Evolutionary conservation across 2,329 filamentous ascomycete species (phyloP).

Genomic region (Colletotrichum simmondsii): DNA sequence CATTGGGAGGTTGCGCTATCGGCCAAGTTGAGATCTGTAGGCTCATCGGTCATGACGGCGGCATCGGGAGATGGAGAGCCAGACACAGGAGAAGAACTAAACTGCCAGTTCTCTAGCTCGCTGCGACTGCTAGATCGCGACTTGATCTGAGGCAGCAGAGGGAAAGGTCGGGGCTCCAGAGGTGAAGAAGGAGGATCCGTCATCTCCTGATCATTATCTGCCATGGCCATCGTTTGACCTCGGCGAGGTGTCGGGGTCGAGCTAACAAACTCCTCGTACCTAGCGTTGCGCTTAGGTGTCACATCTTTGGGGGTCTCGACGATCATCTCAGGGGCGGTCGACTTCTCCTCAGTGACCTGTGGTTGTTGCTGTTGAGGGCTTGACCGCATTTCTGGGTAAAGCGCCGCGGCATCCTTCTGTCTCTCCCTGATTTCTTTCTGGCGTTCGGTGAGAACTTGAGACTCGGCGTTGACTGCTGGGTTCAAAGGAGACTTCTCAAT

Average conservation of each 20-base stretch:
- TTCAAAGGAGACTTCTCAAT: conserved; percentile 69
- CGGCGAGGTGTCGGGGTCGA: conserved; percentile 71
- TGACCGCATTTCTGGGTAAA: conserved; percentile 77
- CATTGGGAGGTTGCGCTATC: conserved; percentile 27
- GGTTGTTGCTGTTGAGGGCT: conserved; percentile 49
- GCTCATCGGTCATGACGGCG: conserved; percentile 28
- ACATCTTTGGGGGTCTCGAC: conserved; percentile 43
- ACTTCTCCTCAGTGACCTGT: conserved; percentile 18
- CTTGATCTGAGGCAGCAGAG: conserved; percentile 62
- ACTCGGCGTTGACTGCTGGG: conserved; percentile 63
- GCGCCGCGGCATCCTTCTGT: conserved; percentile 70
- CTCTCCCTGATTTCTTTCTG: conserved; percentile 82
- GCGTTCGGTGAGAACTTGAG: conserved; percentile 80
- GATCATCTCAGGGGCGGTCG: conserved; percentile 22
- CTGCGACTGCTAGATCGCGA: conserved; percentile 56
- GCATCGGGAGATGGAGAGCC: conserved; percentile 57
- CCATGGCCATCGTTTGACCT: conserved; percentile 60
- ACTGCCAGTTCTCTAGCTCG: conserved; percentile 60
- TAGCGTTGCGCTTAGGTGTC: conserved; percentile 57
- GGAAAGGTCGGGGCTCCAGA: conserved; percentile 63
- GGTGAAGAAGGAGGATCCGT: conserved; percentile 69
- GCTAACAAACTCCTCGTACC: conserved; percentile 63
- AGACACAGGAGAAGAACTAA: conserved; percentile 65
- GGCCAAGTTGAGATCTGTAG: conserved; percentile 27
- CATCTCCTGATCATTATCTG: conserved; percentile 57